Conservation (phyloP, 164 flowering plant genomes). For the Chimonanthus salicifolius region DNA sequence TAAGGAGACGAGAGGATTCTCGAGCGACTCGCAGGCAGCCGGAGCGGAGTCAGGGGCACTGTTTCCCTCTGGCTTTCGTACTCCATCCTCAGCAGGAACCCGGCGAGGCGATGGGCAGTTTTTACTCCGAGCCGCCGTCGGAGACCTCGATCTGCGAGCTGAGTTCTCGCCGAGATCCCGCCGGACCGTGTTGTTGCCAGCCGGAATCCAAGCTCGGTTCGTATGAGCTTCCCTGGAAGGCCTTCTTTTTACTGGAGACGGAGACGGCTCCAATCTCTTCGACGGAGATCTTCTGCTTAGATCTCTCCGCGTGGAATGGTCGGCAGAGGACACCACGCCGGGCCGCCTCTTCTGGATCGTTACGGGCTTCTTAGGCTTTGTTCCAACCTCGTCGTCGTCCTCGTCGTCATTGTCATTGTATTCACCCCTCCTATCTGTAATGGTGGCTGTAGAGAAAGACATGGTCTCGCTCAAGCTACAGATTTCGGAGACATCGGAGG, state of each 20-base stretch:
- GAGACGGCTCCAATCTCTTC: conserved; percentile 22
- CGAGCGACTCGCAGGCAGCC: conserved; percentile 37
- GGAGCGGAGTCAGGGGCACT: background rate
- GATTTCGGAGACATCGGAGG: conserved; percentile 38
- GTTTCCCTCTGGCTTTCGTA: conserved; percentile 10
- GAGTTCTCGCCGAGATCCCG: conserved; percentile 23
- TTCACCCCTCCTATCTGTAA: conserved; percentile 22
- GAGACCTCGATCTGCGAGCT: conserved; percentile 39
- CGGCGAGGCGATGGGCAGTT: conserved; percentile 29
- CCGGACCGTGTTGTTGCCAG: conserved; percentile 4
- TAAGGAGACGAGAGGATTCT: conserved; percentile 60
- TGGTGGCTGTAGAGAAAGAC: conserved; percentile 22
- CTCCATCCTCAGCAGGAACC: conserved; percentile 5
- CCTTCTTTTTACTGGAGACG: conserved; percentile 20
- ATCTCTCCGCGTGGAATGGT: background rate
- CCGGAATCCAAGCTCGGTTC: background rate
- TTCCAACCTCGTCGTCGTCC: conserved; percentile 14
- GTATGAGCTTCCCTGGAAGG: conserved; percentile 16
- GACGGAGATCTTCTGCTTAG: background rate
- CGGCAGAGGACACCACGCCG: background rate
- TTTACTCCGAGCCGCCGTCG: conserved; percentile 6
- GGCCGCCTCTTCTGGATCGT: background rate
- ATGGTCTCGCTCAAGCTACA: conserved; percentile 43
- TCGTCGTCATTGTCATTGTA: conserved; percentile 10
- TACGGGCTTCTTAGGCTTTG: conserved; percentile 11